Percentiles rank a stretch among this genome's conserved stretches.
phyloP scores from a whole-genome alignment of 2,329 filamentous ascomycete genomes.

The Fusarium sp. region DNA sequence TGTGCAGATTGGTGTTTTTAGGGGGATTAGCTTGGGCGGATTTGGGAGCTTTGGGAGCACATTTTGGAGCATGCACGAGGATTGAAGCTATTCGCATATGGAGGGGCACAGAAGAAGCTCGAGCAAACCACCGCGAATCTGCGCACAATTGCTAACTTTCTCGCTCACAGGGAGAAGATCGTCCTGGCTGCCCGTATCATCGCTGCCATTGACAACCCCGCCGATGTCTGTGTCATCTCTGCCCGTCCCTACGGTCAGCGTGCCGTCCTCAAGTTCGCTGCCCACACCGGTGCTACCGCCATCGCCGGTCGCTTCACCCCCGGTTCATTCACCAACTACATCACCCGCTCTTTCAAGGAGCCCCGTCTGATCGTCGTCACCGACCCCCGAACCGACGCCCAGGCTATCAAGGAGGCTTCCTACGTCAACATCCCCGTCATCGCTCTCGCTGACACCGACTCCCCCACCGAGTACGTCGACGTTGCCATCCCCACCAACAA shows the following conservation, averaged over 20 bases:
- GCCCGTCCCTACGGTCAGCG: slow-evolving; percentile 99
- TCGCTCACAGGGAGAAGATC: slow-evolving; percentile 89
- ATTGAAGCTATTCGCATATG: slow-evolving; percentile 29
- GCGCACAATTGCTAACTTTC: slow-evolving; percentile 33
- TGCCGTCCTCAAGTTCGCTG: slow-evolving; percentile 99
- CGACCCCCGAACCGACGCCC: slow-evolving; percentile 98
- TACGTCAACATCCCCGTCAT: slow-evolving; percentile 99
- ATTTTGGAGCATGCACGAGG: not conserved
- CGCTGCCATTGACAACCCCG: slow-evolving; percentile 98
- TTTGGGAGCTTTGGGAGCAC: not conserved
- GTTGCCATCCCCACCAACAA: slow-evolving; percentile 99
- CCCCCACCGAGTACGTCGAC: slow-evolving; percentile 99
- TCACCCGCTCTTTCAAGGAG: slow-evolving; percentile 99
- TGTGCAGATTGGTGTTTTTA: slow-evolving; percentile 46
- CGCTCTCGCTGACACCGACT: slow-evolving; percentile 98
- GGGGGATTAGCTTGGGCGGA: not conserved
- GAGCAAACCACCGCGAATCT: slow-evolving; percentile 35
- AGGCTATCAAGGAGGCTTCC: slow-evolving; percentile 99
- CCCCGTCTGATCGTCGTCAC: slow-evolving; percentile 99
- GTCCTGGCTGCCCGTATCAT: slow-evolving; percentile 99
- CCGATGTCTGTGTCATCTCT: slow-evolving; percentile 99
- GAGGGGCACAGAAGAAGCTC: slow-evolving; percentile 32
- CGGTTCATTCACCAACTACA: slow-evolving; percentile 99
- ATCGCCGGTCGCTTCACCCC: slow-evolving; percentile 99
- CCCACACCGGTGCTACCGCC: slow-evolving; percentile 96